Evolutionary conservation across 179 eudicot species (phyloP).

Genomic region (Vitellaria paradoxa): DNA sequence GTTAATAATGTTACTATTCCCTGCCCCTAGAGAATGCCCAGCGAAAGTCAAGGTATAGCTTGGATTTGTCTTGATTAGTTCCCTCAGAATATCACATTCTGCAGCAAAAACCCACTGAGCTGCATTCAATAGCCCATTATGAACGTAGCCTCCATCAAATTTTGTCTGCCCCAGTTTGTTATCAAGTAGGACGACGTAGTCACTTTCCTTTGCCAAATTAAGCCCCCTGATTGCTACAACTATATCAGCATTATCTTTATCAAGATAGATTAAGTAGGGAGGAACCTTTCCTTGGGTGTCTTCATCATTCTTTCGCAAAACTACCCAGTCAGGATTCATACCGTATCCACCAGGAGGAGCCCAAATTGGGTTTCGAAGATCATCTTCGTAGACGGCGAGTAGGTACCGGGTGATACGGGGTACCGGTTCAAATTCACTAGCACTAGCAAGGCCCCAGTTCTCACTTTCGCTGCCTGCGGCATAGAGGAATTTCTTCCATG

Average conservation of each 20-base stretch:
- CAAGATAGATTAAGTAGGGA: slow-evolving; percentile 78
- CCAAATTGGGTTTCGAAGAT: slow-evolving; percentile 80
- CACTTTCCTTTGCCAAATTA: slow-evolving; percentile 73
- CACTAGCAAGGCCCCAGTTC: slow-evolving; percentile 71
- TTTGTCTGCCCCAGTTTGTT: slow-evolving; percentile 73
- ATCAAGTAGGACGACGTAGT: slow-evolving; percentile 66
- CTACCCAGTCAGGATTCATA: slow-evolving; percentile 74
- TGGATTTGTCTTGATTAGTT: slow-evolving; percentile 52
- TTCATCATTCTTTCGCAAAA: slow-evolving; percentile 46
- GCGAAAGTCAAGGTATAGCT: slow-evolving; percentile 74
- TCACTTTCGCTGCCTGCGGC: slow-evolving; percentile 83
- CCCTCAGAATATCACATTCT: slow-evolving; percentile 60
- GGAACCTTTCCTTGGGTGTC: slow-evolving; percentile 61
- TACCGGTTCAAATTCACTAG: slow-evolving; percentile 69
- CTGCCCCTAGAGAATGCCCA: slow-evolving; percentile 93
- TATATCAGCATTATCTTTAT: slow-evolving; percentile 71
- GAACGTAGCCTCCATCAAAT: slow-evolving; percentile 88
- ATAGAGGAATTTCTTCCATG: slow-evolving; percentile 73
- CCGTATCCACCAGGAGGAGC: slow-evolving; percentile 87
- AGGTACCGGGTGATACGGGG: slow-evolving; percentile 66
- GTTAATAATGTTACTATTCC: slow-evolving; percentile 58
- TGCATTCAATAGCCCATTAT: slow-evolving; percentile 80
- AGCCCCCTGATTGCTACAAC: slow-evolving; percentile 78
- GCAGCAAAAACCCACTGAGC: slow-evolving; percentile 72
- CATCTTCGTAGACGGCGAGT: slow-evolving; percentile 73